Evolutionary conservation across 352 stramenopile genomes (phyloP).

Genomic region (Phytophthora pinifolia): DNA sequence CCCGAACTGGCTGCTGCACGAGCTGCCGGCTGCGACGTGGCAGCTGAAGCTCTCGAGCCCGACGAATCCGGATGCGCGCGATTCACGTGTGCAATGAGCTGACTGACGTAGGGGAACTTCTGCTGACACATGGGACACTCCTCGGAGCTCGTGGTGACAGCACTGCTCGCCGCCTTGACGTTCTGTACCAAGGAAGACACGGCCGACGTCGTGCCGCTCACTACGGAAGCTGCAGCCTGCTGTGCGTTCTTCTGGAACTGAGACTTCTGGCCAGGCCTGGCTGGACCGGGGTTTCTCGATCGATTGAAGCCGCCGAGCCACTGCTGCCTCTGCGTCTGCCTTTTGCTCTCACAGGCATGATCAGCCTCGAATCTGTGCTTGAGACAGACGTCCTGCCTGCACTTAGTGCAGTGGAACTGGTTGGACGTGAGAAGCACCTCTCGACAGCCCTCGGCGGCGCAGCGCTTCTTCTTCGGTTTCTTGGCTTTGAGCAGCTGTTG

Average conservation of each 20-base stretch:
- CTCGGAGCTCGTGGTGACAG: slow-evolving; percentile 47
- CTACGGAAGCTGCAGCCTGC: slow-evolving; percentile 32
- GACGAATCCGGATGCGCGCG: slow-evolving; percentile 54
- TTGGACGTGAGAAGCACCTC: slow-evolving; percentile 71
- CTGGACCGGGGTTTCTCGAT: slow-evolving; percentile 3
- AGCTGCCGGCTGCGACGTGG: slow-evolving; percentile 7
- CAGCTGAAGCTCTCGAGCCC: slow-evolving; percentile 7
- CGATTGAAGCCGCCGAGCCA: slow-evolving; percentile 31
- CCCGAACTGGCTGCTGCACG: slow-evolving; percentile 8
- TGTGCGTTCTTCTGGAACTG: slow-evolving; percentile 35
- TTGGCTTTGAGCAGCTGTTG: slow-evolving; percentile 30
- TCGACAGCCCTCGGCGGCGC: slow-evolving; percentile 51
- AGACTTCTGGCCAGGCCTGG: slow-evolving; percentile 20
- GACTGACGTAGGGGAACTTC: slow-evolving; percentile 69
- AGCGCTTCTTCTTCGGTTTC: slow-evolving; percentile 78
- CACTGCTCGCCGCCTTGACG: slow-evolving; percentile 34
- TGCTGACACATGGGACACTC: slow-evolving; percentile 74
- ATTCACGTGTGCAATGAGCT: slow-evolving; percentile 79
- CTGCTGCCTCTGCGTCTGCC: slow-evolving; percentile 39
- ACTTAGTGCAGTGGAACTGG: slow-evolving; percentile 71
- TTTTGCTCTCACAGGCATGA: slow-evolving; percentile 54
- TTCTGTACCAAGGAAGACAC: slow-evolving; percentile 49
- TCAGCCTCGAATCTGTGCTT: slow-evolving; percentile 78
- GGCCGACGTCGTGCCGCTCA: slow-evolving; percentile 43
- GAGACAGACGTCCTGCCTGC: slow-evolving; percentile 70